Evolutionary conservation across 2,329 filamentous ascomycete genomes (phyloP).

Genomic region (Lachnellula occidentalis): DNA sequence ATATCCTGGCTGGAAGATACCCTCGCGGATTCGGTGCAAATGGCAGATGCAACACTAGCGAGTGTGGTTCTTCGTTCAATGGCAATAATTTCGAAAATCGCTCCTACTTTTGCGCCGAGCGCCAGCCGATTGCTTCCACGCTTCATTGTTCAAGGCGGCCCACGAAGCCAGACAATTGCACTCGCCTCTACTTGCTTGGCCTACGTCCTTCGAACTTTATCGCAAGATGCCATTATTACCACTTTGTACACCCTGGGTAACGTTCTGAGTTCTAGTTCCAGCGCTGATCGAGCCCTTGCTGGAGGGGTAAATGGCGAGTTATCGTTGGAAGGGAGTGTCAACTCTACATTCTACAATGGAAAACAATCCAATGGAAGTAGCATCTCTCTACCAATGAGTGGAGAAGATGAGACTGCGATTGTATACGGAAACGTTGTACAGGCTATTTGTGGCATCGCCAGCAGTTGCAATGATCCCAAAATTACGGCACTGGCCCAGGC

Average conservation of each 20-base stretch:
- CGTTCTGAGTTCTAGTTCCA: constrained; percentile 70
- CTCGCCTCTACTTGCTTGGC: constrained; percentile 83
- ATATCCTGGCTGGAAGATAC: constrained; percentile 83
- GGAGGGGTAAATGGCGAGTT: constrained; percentile 45
- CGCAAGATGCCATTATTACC: constrained; percentile 89
- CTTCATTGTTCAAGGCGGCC: constrained; percentile 80
- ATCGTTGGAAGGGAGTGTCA: constrained; percentile 41
- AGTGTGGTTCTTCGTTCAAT: constrained; percentile 74
- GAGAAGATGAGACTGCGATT: constrained; percentile 71
- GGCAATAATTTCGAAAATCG: constrained; percentile 73
- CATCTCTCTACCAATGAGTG: constrained; percentile 69
- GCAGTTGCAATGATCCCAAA: constrained; percentile 76
- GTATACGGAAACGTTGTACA: constrained; percentile 89
- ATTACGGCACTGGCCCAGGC: constrained; percentile 90
- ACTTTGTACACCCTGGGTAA: constrained; percentile 97
- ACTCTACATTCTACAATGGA: constrained; percentile 45
- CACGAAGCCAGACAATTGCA: constrained; percentile 61
- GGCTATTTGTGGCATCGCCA: constrained; percentile 86
- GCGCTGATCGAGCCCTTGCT: constrained; percentile 39
- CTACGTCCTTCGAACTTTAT: constrained; percentile 72
- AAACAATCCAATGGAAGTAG: constrained; percentile 64
- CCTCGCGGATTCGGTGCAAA: constrained; percentile 72
- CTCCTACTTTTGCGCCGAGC: constrained; percentile 65
- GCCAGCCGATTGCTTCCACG: constrained; percentile 76
- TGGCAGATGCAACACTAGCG: constrained; percentile 73